Evolutionary conservation across 2,329 filamentous ascomycete species (phyloP), one percentile per base, ranked within the genome.

Genomic region (Aspergillus sp.): DNA sequence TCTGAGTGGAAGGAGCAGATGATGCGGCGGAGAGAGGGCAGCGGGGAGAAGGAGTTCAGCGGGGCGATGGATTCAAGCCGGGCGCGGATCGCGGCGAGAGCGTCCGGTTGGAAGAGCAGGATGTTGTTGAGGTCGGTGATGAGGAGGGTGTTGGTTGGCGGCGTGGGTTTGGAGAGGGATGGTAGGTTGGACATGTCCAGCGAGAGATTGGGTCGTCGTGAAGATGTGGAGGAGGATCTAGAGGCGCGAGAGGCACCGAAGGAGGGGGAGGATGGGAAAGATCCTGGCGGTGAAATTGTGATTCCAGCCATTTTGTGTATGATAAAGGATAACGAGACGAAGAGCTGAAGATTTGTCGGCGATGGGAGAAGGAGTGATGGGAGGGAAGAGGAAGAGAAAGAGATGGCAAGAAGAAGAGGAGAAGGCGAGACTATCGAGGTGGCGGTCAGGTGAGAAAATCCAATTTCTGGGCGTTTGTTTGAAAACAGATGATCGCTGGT

Each of bases 11-110:
- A 82, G 42, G 80, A 81, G 67, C 78, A 80, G 68, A 82, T 75
- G 65, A 82, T 81, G 56, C 80, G 79, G 55, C 79, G 78, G 67
- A 82, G 69, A 39, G 80, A 82, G 39, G 78, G 80, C 11, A 82
- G 74, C 1, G 80, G 81, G 12, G 80, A 81, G 74, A 82, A 82
- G 42, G 80, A 81, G 73, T 82, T 78, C 7, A 82, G 71, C 0
- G 75, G 74, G 0, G 76, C 77, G 51, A 79, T 68, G 3, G 72
- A 67, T 22, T 74, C 73, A 61, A 82, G 76, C 52, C 76, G 73
- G 52, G 73, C 65, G 62, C 77, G 78, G 64, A 82, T 80, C 3
- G 71, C 67, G 31, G 73, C 70, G 18, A 82, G 73, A 1, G 77
- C 77, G 26, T 72, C 55, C 0, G 79, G 78, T 62, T 80, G 78